Evolutionary conservation across 768 basidiomycete genomes (phyloP).

Genomic region (Suillus clintonianus): DNA sequence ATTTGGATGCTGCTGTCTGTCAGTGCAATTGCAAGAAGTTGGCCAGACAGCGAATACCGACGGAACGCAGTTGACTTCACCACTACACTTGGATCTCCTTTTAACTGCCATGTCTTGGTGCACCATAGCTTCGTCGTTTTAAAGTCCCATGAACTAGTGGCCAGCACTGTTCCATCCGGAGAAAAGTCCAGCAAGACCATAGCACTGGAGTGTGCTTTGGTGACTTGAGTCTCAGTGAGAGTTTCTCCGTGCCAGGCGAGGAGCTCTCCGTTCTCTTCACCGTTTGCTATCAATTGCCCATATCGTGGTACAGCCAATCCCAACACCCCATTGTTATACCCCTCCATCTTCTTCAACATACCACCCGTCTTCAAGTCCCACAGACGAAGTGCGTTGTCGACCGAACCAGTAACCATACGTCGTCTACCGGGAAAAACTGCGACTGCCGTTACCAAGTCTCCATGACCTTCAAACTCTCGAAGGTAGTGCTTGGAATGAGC

Average conservation of each 20-base stretch:
- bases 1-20: no score
- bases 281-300: not conserved
- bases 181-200: not conserved
- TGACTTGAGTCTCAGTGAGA: not conserved
- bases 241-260: not conserved
- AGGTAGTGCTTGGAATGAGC: not conserved
- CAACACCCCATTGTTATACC: not conserved
- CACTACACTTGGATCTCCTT: not conserved
- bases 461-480: not conserved
- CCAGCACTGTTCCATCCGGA: not conserved
- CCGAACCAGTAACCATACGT: not conserved
- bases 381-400: not conserved
- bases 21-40: no score
- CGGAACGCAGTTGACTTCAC: no score
- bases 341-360: not conserved
- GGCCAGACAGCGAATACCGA: no score
- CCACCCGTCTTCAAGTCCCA: not conserved
- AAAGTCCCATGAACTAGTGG: not conserved
- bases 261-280: not conserved
- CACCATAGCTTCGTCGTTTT: not conserved
- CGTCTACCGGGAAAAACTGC: not conserved
- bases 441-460: not conserved
- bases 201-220: not conserved
- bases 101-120: not conserved
- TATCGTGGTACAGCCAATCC: not conserved